Evolutionary conservation across 192 early-diverging fungal genomes (phyloP).

Genomic region (Linnemannia schmuckeri): DNA sequence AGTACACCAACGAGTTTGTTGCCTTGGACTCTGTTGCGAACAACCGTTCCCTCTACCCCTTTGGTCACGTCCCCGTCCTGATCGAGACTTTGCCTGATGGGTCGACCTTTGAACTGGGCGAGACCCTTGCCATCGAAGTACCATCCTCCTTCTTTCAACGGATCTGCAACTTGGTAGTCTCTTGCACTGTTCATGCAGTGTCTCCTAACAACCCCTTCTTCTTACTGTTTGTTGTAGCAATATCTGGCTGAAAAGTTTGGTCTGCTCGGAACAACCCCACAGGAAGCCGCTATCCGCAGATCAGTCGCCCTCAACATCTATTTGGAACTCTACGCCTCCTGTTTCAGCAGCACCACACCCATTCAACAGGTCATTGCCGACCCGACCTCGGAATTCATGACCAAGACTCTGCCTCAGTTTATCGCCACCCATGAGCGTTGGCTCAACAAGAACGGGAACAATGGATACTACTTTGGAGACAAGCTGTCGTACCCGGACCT

Average conservation of each 20-base stretch:
- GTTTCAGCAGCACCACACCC: constrained; percentile 12
- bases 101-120: constrained; percentile 38
- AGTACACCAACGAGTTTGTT: constrained; percentile 41
- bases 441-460: constrained; percentile 40
- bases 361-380: constrained; percentile 16
- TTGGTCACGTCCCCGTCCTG: constrained; percentile 46
- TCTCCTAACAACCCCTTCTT: neutral
- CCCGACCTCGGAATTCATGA: constrained; percentile 20
- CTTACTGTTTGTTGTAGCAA: constrained; percentile 18
- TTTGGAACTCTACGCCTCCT: constrained; percentile 19
- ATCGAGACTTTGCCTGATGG: constrained; percentile 30
- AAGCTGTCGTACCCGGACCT: constrained; percentile 17
- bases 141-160: neutral
- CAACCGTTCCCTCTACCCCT: constrained; percentile 19
- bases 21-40: constrained; percentile 12
- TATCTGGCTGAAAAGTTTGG: constrained; percentile 49
- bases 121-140: constrained; percentile 46
- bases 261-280: constrained; percentile 30
- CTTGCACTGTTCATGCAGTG: neutral
- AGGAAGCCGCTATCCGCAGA: constrained; percentile 22
- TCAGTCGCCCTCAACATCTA: constrained; percentile 45
- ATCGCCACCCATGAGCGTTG: constrained; percentile 23
- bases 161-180: neutral
- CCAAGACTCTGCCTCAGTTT: constrained; percentile 32
- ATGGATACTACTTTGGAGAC: constrained; percentile 34